phyloP scores from a whole-genome alignment of 2,329 filamentous ascomycete species.

The Colletotrichum neosansevieriae region DNA sequence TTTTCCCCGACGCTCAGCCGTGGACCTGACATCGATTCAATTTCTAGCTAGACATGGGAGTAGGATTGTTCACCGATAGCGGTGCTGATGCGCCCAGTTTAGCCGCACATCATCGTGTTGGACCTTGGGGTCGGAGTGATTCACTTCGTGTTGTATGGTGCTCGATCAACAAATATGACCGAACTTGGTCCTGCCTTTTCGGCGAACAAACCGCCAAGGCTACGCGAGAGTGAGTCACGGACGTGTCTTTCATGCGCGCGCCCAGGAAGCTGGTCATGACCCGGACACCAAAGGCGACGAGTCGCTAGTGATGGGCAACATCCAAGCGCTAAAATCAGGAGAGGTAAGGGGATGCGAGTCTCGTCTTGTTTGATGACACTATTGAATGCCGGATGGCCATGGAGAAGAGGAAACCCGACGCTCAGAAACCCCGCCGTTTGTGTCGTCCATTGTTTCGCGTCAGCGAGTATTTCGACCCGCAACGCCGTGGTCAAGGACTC shows the following conservation, averaged over 20 bases:
- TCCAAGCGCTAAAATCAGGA: background rate
- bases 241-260: background rate
- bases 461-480: background rate
- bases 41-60: too few relatives aligned
- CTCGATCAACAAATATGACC: background rate
- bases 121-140: too few relatives aligned
- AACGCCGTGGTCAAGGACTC: background rate
- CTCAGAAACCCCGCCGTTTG: background rate
- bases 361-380: background rate
- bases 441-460: background rate
- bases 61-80: too few relatives aligned
- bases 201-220: background rate
- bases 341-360: background rate
- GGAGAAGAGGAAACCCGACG: background rate
- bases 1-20: too few relatives aligned
- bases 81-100: too few relatives aligned
- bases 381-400: background rate
- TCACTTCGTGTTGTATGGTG: background rate
- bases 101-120: too few relatives aligned
- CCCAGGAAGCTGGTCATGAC: background rate
- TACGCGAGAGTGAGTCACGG: background rate
- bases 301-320: background rate
- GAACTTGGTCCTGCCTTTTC: background rate
- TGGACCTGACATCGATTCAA: too few relatives aligned
- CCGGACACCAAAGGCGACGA: background rate